phyloP scores from a whole-genome alignment of 805 yeast genomes.

The Kodamaea neixiangensis region DNA sequence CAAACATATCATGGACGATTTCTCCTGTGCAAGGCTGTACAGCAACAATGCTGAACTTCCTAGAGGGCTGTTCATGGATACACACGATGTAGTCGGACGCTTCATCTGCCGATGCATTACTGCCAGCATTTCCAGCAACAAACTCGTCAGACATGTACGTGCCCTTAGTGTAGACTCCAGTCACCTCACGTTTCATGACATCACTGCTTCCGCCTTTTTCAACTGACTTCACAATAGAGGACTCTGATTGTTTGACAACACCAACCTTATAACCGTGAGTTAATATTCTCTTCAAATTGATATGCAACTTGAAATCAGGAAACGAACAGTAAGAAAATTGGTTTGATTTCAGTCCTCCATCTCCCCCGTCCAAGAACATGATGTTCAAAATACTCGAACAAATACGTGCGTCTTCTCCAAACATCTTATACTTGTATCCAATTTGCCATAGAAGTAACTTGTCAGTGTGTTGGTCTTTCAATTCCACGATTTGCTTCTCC shows the following conservation, averaged over 20 bases:
- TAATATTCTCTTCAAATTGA: constrained; percentile 74
- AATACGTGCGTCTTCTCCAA: constrained; percentile 77
- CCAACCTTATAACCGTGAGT: constrained; percentile 80
- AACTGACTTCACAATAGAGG: constrained; percentile 67
- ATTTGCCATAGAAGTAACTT: constrained; percentile 81
- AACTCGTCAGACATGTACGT: constrained; percentile 72
- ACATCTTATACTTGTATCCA: constrained; percentile 89
- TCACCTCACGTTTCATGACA: constrained; percentile 67
- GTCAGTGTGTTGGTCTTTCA: constrained; percentile 62
- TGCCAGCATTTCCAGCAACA: constrained; percentile 15
- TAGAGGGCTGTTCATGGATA: constrained; percentile 27
- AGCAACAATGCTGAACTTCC: constrained; percentile 52
- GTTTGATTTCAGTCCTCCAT: constrained; percentile 51
- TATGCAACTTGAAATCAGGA: constrained; percentile 73
- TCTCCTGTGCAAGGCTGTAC: constrained; percentile 77
- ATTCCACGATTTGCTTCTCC: constrained; percentile 71
- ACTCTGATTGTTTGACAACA: constrained; percentile 81
- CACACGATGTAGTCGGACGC: constrained; percentile 50
- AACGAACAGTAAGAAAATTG: constrained; percentile 81
- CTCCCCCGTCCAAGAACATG: constrained; percentile 72
- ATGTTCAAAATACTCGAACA: constrained; percentile 70
- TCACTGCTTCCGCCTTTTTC: constrained; percentile 45
- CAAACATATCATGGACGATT: constrained; percentile 68
- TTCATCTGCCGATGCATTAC: constrained; percentile 18
- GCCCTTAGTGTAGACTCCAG: constrained; percentile 77